Percentiles rank a stretch among this genome's conserved stretches.
phyloP scores from a whole-genome alignment of 2,329 filamentous ascomycete species.

The Leptosphaerulina australis region DNA sequence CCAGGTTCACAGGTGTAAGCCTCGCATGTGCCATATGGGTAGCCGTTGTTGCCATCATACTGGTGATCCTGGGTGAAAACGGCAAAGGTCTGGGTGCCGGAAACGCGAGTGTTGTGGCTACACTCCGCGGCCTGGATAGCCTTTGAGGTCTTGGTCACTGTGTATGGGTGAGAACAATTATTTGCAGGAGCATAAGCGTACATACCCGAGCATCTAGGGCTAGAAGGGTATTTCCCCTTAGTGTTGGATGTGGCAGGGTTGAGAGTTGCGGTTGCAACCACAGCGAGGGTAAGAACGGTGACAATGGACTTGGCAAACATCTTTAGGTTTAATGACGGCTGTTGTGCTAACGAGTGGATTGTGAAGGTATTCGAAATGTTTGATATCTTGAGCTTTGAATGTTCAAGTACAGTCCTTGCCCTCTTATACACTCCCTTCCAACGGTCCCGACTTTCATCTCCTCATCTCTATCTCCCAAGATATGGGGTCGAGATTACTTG shows the following conservation, averaged over 20 bases:
- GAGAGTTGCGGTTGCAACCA: slow-evolving; percentile 42
- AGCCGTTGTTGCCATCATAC: slow-evolving; percentile 53
- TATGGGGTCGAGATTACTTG: slow-evolving; percentile 3
- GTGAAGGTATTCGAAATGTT: not conserved
- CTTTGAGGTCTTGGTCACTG: slow-evolving; percentile 40
- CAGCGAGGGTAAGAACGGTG: slow-evolving; percentile 18
- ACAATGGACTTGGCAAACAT: slow-evolving; percentile 16
- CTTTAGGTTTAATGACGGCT: not conserved
- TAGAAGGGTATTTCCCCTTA: slow-evolving; percentile 41
- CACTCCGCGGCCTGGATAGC: slow-evolving; percentile 54
- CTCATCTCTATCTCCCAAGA: not conserved
- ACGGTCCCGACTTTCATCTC: slow-evolving; percentile 1
- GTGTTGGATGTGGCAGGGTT: slow-evolving; percentile 48
- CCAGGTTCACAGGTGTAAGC: slow-evolving; percentile 34
- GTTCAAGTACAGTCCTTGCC: not conserved
- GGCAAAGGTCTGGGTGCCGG: slow-evolving; percentile 48
- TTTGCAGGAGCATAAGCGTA: not conserved
- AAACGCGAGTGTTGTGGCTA: slow-evolving; percentile 50
- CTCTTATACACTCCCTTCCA: not conserved
- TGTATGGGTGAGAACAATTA: not conserved
- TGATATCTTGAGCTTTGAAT: not conserved
- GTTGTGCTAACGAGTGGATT: not conserved
- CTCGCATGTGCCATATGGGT: slow-evolving; percentile 55
- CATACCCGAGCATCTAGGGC: slow-evolving; percentile 33
- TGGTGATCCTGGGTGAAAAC: slow-evolving; percentile 54